Conservation (phyloP, 2,329 filamentous ascomycete genomes). For the Colletotrichum chlorophyti region DNA sequence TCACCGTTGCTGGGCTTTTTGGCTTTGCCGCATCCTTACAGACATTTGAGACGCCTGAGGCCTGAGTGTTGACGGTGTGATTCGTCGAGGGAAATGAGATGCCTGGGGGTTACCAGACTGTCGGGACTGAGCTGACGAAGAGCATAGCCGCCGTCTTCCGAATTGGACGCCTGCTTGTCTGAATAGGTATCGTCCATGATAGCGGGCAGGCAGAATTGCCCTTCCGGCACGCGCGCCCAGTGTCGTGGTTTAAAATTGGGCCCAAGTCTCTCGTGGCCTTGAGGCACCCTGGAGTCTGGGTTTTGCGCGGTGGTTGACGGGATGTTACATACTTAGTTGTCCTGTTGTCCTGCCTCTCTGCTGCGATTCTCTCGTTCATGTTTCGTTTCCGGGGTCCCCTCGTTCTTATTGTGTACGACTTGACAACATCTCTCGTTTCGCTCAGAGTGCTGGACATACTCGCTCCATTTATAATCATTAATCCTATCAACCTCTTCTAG, state of each 20-base stretch:
- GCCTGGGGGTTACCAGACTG: neutral
- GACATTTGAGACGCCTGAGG: neutral
- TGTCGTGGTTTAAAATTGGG: neutral
- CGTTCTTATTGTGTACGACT: neutral
- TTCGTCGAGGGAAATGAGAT: constrained; percentile 2
- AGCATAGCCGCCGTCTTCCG: neutral
- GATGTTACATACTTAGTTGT: neutral
- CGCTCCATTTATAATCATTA: neutral
- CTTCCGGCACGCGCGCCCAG: neutral
- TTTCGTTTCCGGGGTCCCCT: neutral
- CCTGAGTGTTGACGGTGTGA: neutral
- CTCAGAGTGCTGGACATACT: neutral
- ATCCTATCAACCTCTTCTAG: neutral
- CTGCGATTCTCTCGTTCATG: neutral
- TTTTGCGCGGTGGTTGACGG: neutral
- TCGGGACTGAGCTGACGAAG: neutral
- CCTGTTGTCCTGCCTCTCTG: neutral
- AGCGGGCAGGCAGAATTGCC: neutral
- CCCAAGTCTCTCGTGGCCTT: neutral
- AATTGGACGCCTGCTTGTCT: neutral
- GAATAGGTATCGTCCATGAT: neutral
- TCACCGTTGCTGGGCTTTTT: neutral
- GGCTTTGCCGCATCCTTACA: neutral
- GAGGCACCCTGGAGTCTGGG: neutral
- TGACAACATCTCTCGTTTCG: neutral